Conservation (phyloP, 1,284 basidiomycete genomes). For the Marasmius sp. region DNA sequence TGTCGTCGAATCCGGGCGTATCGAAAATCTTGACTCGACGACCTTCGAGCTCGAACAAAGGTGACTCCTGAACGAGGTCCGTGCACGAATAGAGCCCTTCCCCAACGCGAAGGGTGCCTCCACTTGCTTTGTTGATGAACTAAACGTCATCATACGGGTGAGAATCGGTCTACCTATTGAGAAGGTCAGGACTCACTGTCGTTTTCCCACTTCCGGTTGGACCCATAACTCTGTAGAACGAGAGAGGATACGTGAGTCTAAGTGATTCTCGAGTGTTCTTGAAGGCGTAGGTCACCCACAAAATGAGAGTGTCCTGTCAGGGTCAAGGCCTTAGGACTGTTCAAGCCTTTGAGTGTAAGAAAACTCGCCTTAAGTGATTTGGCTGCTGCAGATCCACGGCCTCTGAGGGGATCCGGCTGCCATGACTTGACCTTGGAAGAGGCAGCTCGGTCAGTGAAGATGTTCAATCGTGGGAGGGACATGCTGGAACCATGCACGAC, state of each 20-base stretch:
- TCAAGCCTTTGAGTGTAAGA: too few relatives aligned
- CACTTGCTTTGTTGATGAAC: not conserved
- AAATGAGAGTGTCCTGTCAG: too few relatives aligned
- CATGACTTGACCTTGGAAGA: too few relatives aligned
- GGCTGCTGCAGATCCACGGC: too few relatives aligned
- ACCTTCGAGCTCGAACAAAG: not conserved
- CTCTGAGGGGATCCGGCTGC: too few relatives aligned
- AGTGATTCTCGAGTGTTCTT: not conserved
- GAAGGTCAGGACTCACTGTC: not conserved
- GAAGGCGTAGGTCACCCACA: too few relatives aligned
- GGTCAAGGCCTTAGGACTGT: too few relatives aligned
- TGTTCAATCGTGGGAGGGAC: too few relatives aligned
- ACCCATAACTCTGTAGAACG: not conserved
- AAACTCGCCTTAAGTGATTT: too few relatives aligned
- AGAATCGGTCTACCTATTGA: not conserved
- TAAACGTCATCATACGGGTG: not conserved
- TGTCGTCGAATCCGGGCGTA: not conserved
- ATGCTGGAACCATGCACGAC: too few relatives aligned
- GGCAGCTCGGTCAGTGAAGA: too few relatives aligned
- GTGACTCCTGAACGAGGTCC: not conserved
- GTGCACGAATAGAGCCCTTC: not conserved
- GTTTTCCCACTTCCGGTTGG: not conserved
- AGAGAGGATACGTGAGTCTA: not conserved
- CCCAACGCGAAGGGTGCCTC: not conserved
- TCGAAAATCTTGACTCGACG: not conserved